A percentile compares a stretch with the other conserved stretches of the same genome.
phyloP scores from a whole-genome alignment of 257 asterid genomes.

The Marsdenia floribunda region DNA sequence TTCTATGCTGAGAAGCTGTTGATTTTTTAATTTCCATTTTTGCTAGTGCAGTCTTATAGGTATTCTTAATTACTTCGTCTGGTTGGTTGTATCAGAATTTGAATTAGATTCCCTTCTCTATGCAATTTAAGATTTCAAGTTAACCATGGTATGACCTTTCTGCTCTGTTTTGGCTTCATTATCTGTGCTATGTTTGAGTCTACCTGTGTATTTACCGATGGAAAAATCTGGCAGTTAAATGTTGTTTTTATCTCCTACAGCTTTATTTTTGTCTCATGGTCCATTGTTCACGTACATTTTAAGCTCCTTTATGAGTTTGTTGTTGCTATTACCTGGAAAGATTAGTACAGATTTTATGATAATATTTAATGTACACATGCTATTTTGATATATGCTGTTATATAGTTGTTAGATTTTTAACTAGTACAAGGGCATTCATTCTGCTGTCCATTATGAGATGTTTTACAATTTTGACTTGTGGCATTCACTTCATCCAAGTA shows the following conservation, averaged over 20 bases:
- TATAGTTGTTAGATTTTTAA: not conserved
- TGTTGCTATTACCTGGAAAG: not conserved
- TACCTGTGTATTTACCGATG: not conserved
- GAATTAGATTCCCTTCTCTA: not conserved
- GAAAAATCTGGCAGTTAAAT: not conserved
- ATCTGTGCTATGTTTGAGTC: not conserved
- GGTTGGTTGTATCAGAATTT: not conserved
- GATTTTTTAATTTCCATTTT: not conserved
- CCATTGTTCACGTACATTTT: not conserved
- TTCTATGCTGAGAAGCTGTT: constrained; percentile 2
- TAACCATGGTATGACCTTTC: not conserved
- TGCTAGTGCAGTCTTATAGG: not conserved
- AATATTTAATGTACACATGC: not conserved
- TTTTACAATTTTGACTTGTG: not conserved
- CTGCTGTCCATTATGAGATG: not conserved
- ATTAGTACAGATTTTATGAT: not conserved
- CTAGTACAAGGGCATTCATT: not conserved
- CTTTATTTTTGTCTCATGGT: not conserved
- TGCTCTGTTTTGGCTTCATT: not conserved
- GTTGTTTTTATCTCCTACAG: not conserved
- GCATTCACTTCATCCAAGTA: not conserved
- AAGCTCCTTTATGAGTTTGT: too few species aligned
- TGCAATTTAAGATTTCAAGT: constrained; percentile 8
- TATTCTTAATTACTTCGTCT: not conserved
- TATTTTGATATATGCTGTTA: not conserved